Percentiles rank a stretch among this genome's conserved stretches.
Conservation (phyloP, 2,329 filamentous ascomycete species). For the Cladophialophora chaetospira region DNA sequence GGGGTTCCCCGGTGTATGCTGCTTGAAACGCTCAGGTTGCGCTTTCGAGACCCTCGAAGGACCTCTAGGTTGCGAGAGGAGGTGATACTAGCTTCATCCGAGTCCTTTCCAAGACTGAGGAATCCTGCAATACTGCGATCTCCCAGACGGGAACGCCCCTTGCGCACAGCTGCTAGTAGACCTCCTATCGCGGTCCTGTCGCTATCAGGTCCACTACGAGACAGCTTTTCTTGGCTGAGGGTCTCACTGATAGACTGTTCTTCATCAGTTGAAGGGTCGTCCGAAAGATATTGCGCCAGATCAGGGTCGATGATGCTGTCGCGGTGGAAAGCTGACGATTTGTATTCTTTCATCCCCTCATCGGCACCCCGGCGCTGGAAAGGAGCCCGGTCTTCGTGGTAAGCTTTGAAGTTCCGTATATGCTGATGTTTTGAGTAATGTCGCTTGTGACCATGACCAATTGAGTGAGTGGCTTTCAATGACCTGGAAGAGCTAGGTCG, state of each 20-base stretch:
- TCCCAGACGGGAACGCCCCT: conserved; percentile 69
- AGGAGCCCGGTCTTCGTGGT: conserved; percentile 78
- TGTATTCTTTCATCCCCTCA: conserved; percentile 64
- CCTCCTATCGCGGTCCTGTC: conserved; percentile 74
- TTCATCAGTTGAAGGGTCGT: conserved; percentile 87
- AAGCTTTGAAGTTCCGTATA: conserved; percentile 71
- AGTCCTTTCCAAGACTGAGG: conserved; percentile 68
- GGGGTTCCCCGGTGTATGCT: conserved; percentile 73
- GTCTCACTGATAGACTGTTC: conserved; percentile 88
- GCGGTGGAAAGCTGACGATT: conserved; percentile 90
- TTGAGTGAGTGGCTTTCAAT: conserved; percentile 75
- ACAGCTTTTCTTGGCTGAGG: conserved; percentile 65
- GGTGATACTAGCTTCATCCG: conserved; percentile 63
- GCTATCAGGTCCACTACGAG: conserved; percentile 66
- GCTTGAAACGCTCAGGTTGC: conserved; percentile 84
- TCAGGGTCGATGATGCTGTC: conserved; percentile 99
- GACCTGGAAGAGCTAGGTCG: conserved; percentile 95
- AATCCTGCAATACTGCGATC: conserved; percentile 75
- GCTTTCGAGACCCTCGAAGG: conserved; percentile 66
- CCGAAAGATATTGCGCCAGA: conserved; percentile 91
- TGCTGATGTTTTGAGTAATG: conserved; percentile 87
- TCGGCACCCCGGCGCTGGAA: conserved; percentile 77
- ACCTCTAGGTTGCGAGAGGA: conserved; percentile 61
- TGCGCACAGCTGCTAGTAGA: conserved; percentile 71
- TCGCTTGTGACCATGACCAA: conserved; percentile 70